A percentile compares a stretch with the other conserved stretches of the same genome.
These are phyloP conservation scores for Penicillium silybi DNA, from an alignment of 495 filamentous ascomycete species.

Conservation along the genomic window DNA sequence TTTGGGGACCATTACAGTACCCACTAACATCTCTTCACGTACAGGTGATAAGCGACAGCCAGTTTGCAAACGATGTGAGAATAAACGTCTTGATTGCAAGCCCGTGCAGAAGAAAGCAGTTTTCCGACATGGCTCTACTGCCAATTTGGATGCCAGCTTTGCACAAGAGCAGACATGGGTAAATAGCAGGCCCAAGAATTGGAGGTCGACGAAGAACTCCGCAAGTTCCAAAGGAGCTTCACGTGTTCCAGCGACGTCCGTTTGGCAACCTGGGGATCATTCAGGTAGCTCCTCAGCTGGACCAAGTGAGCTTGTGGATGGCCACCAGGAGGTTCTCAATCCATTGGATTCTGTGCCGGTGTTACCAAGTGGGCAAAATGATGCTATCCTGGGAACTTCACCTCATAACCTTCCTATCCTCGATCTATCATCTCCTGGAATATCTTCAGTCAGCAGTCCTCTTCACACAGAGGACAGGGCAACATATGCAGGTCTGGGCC, in stretches of 20 bases:
- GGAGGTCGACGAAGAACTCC: constrained; percentile 1
- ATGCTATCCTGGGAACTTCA: too few relatives aligned
- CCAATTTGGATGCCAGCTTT: constrained; percentile 16
- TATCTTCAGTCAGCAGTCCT: too few relatives aligned
- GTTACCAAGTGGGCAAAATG: too few relatives aligned
- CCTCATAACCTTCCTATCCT: too few relatives aligned
- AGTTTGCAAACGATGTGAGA: constrained; percentile 11
- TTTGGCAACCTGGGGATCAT: constrained; percentile 22
- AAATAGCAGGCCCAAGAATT: constrained; percentile 13
- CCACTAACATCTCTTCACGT: neutral
- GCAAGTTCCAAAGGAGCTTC: neutral
- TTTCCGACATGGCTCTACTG: constrained; percentile 18
- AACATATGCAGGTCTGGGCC: too few relatives aligned
- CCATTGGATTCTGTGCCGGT: too few relatives aligned
- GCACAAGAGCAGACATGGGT: constrained; percentile 15
- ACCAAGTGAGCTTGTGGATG: too few relatives aligned
- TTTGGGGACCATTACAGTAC: neutral
- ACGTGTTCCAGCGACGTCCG: constrained; percentile 23
- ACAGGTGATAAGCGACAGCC: constrained; percentile 15
- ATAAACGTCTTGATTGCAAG: constrained; percentile 13
- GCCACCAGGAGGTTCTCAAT: too few relatives aligned
- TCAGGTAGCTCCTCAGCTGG: too few relatives aligned
- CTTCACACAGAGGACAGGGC: too few relatives aligned
- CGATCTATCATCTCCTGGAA: too few relatives aligned
- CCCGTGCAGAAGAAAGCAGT: constrained; percentile 9